Base-by-base conservation (phyloP, 2,329 filamentous ascomycete genomes). In the Septoria linicola region DNA sequence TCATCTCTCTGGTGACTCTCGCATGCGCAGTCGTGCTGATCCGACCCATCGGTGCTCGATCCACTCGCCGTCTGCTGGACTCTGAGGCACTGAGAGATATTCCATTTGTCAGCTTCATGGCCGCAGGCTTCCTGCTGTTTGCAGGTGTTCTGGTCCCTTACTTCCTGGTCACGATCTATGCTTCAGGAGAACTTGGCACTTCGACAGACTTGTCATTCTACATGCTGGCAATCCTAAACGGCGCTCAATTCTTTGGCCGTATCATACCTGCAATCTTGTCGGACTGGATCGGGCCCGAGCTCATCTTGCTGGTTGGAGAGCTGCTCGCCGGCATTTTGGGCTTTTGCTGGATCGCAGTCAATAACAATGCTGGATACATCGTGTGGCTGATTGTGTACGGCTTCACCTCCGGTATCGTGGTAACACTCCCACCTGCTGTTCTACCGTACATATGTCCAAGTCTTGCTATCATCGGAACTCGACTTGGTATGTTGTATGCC, bases 211-310 rank as follows among this genome's bases (percentile, higher is more conserved):
- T 47, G 8, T 19, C 19, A 8, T 37, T 39, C 34, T 47, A 47
- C 16, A 25, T 39, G 8, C 68, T 88, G 1, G 76, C 84, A 1
- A 82, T 88, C 51, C 73, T 87, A 58, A 88, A 89, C 62, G 80
- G 75, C 0, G 77, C 81, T 2, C 66, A 59, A n/a, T 61, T 68
- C 7, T 72, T 76, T 64, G 74, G 74, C 3, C 72, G 74, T 8
- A 72, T 74, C 53, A 60, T 76, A 2, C 72, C 74, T 1, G 75
- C 75, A 39, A 61, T 68, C 42, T 49, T 73, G 16, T 68, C 72
- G 10, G 74, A 76, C 54, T 67, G 68, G 23, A 53, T 72, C 2
- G 74, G 74, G 1, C 69, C 72, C 0, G 68, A 81, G 45, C 82
- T 82, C 59, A 72, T 74, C 2, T 71, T 80, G 27, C 73, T 80